Evolutionary conservation across 2,329 filamentous ascomycete genomes (phyloP), one percentile per base, ranked within the genome.

Genomic region (Diaporthe batatas): DNA sequence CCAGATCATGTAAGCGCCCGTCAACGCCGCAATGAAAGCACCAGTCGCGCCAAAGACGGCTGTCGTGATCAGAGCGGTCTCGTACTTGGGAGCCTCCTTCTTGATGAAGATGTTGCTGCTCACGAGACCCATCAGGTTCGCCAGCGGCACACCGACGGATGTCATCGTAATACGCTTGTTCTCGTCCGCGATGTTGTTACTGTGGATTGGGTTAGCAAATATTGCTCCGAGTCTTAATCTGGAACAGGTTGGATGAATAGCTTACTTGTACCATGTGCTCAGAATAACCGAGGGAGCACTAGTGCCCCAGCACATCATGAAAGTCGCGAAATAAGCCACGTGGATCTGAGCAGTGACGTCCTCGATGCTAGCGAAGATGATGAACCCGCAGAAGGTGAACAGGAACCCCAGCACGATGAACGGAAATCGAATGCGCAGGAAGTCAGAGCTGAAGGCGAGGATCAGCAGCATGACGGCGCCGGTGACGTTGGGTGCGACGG

Each of bases 261-360:
- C 62, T 53, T 53, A 67, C 62, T 94, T 95, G 83, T 94, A 95
- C 91, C 79, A 84, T 36, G 72, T 90, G 85, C 76, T 90, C 83
- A 91, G 84, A 16, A 95, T 84, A 11, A 95, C 92, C 0, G 90
- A 93, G 0, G 93, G 93, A 0, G 93, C 92, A 0, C 90, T 91
- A 0, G 92, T 94, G 21, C 93, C 93, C 91, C 92, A 94, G 14
- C 91, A 92, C 92, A 95, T 94, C 91, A 95, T 93, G 80, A 95
- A 95, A 70, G 88, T 91, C 6, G 92, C 92, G 75, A 91, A 94
- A 78, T 95, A 95, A 0, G 92, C 93, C 1, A 94, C 85, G 4
- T 87, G 85, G n/a, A 92, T 80, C 51, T 92, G 84, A 4, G 83
- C 77, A 49, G 89, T 80, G 21, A 94, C 90, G 76, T 91, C 86